Evolutionary conservation across 306 rosid genomes (phyloP), one percentile per base, ranked within the genome.

Genomic region (Pyrus betulifolia): DNA sequence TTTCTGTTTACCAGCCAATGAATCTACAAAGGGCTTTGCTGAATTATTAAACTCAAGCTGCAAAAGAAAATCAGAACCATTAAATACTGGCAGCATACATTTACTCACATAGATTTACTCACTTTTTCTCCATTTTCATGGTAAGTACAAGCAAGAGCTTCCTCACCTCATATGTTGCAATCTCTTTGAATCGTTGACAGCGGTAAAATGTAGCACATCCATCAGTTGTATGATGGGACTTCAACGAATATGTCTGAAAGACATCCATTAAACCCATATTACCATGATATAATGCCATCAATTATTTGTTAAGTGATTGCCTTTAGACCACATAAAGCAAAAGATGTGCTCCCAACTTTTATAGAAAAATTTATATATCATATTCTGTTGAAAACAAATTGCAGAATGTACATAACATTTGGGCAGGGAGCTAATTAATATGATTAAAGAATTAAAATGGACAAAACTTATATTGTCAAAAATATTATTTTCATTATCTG

Each of bases 201-300:
- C 80, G 86, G 74, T 82, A 85, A 70, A 79, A 85, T 44, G 68
- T 85, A 25, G 86, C 84, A 45, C 88, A 82, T 46, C 88, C 86
- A 76, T 76, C 82, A 28, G 31, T 25, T 66, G 61, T 25, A 23
- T 1, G 6, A 8, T 44, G 10, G 7, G 55, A 51, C 21, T 55
- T 38, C 4, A 40, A 22, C 0, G 57, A 22, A 59, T 19, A 83
- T 19, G 46, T 6, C 86, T 83, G 83, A 52, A 75, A 77, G 46
- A 30, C 35, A 54, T 42, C 23, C 35, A 76, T 60, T 52, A 30
- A 27, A 40, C 40, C 52, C 31, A 49, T 49, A 70, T 23, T 63
- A 60, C 21, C 60, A 15, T 19, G 40, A 33, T 19, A 74, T 21
- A 17, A 62, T 23, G 31, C 25, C 33, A 72, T 38, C 52, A 57